phyloP scores from a whole-genome alignment of 768 basidiomycete species.

The Termitomyces sp. region DNA sequence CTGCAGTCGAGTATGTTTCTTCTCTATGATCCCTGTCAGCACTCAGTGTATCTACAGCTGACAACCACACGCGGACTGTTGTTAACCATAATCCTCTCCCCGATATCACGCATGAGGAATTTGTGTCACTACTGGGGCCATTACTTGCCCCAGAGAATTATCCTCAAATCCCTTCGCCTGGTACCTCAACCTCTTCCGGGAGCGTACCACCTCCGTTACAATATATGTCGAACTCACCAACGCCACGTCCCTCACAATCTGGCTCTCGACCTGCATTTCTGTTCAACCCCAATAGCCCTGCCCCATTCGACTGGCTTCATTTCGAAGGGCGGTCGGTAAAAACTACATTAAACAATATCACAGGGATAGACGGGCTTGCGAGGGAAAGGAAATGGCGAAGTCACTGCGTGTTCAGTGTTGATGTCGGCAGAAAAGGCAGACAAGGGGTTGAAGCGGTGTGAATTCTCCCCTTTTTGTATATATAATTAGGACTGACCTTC shows the following conservation, averaged over 20 bases:
- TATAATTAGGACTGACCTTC: conserved; percentile 6
- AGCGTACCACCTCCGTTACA: conserved; percentile 29
- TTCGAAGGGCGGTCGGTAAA: conserved; percentile 79
- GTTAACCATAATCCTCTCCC: conserved; percentile 87
- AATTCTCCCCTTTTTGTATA: conserved; percentile 14
- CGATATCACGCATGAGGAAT: conserved; percentile 84
- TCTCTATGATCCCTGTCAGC: background rate
- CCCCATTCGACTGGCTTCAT: conserved; percentile 84
- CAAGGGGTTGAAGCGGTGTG: conserved; percentile 79
- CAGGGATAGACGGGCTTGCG: conserved; percentile 76
- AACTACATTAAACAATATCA: conserved; percentile 73
- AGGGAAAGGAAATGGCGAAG: conserved; percentile 80
- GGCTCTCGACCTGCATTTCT: conserved; percentile 24
- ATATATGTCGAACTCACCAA: conserved; percentile 18
- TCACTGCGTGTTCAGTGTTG: conserved; percentile 77
- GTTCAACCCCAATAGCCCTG: conserved; percentile 51
- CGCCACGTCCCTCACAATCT: conserved; percentile 26
- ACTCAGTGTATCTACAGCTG: conserved; percentile 29
- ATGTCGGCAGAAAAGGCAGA: conserved; percentile 65
- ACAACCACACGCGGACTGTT: conserved; percentile 58
- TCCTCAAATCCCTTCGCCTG: conserved; percentile 25
- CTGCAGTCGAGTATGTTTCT: conserved; percentile 54
- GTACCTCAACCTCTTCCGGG: conserved; percentile 21
- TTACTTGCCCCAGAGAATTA: conserved; percentile 80
- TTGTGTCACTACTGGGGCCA: conserved; percentile 75